phyloP scores from a whole-genome alignment of 352 stramenopile species.

The Globisporangium ultimum region DNA sequence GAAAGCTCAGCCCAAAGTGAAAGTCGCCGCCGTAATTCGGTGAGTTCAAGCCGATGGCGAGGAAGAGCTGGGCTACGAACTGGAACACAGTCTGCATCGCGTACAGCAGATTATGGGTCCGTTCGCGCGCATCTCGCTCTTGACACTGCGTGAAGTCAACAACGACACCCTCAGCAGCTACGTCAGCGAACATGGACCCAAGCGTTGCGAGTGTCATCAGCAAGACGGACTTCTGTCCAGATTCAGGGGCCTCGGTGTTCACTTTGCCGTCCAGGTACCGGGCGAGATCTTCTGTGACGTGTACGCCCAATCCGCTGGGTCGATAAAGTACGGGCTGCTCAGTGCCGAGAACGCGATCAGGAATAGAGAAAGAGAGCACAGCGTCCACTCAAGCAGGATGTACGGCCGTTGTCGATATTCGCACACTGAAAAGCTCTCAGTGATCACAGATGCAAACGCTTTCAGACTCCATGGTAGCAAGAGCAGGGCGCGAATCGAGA shows the following conservation, averaged over 20 bases:
- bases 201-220: constrained; percentile 43
- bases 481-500: constrained; percentile 35
- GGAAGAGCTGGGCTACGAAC: constrained; percentile 31
- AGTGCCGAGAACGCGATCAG: constrained; percentile 39
- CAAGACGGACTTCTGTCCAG: constrained; percentile 36
- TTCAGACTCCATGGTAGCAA: constrained; percentile 50
- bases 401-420: constrained; percentile 47
- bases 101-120: constrained; percentile 48
- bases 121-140: constrained; percentile 31
- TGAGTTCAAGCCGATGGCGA: constrained; percentile 37
- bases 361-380: constrained; percentile 26
- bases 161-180: constrained; percentile 45
- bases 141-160: constrained; percentile 54
- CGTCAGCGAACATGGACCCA: constrained; percentile 44
- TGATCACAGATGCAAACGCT: constrained; percentile 44
- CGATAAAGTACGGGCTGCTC: constrained; percentile 32
- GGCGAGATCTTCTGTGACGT: constrained; percentile 20
- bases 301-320: constrained; percentile 23
- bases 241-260: constrained; percentile 25
- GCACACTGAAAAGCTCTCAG: constrained; percentile 46
- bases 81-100: constrained; percentile 35
- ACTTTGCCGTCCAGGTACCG: constrained; percentile 18
- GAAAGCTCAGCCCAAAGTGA: constrained; percentile 38
- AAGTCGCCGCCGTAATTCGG: constrained; percentile 40
- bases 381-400: constrained; percentile 23